Conservation (phyloP, 2,329 filamentous ascomycete genomes). For the Ophiostoma fasciatum region DNA sequence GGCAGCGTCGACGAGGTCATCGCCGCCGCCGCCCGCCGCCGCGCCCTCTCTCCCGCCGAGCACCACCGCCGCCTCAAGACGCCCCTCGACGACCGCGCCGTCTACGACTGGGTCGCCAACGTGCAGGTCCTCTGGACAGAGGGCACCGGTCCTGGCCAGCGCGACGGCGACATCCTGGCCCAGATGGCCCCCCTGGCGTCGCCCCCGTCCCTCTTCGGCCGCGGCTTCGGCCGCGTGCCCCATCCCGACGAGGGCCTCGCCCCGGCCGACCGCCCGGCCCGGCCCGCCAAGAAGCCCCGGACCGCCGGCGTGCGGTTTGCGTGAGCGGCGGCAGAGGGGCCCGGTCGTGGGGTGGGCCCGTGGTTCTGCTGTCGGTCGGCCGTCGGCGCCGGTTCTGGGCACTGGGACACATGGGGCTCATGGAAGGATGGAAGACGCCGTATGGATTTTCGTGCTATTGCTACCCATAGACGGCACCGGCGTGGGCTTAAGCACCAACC, state of each 20-base stretch:
- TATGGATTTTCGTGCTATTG: no score
- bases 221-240: conserved; percentile 27
- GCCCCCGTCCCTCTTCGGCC: conserved; percentile 36
- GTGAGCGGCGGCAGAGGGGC: no score
- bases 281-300: no score
- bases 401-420: no score
- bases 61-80: conserved; percentile 40
- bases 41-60: conserved; percentile 58
- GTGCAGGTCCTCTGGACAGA: conserved; percentile 24
- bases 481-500: no score
- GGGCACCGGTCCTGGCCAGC: neutral
- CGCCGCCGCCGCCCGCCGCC: conserved; percentile 53
- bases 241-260: conserved; percentile 32
- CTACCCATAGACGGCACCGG: no score
- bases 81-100: conserved; percentile 40
- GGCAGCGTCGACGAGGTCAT: conserved; percentile 79
- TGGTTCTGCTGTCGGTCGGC: no score
- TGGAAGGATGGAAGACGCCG: no score
- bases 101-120: conserved; percentile 44
- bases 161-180: conserved; percentile 18
- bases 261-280: neutral
- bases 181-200: conserved; percentile 33
- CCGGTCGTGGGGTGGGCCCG: no score
- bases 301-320: no score
- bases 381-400: no score